A percentile compares a stretch with the other conserved stretches of the same genome.
Conservation (phyloP, 768 basidiomycete genomes). For the Boletellus ananas region DNA sequence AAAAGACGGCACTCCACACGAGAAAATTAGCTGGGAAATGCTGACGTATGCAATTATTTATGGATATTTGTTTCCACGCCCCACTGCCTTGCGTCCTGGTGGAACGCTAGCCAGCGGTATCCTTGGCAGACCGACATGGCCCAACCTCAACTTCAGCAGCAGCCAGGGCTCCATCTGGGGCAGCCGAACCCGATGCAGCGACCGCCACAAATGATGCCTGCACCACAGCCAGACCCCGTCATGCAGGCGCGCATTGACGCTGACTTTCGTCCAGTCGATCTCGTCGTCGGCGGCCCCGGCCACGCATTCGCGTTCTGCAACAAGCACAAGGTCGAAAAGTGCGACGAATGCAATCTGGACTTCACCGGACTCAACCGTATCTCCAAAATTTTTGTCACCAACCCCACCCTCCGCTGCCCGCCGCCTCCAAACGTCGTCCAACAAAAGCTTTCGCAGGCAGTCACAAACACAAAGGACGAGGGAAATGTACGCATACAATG, state of each 20-base stretch:
- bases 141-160: conserved; percentile 60
- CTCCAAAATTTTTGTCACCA: conserved; percentile 60
- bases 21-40: conserved; percentile 28
- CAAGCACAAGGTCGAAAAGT: conserved; percentile 68
- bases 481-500: conserved; percentile 75
- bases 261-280: conserved; percentile 55
- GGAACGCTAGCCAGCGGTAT: no score
- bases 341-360: conserved; percentile 69
- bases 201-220: conserved; percentile 40
- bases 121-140: conserved; percentile 42
- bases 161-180: conserved; percentile 37
- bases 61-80: conserved; percentile 5
- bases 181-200: conserved; percentile 28
- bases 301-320: conserved; percentile 56
- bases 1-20: conserved; percentile 7
- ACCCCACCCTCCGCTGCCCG: conserved; percentile 70
- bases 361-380: conserved; percentile 75
- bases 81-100: no score
- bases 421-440: conserved; percentile 78
- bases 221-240: conserved; percentile 60
- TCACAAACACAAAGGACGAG: conserved; percentile 84
- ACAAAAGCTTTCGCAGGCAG: conserved; percentile 68
- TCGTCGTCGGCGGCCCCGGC: conserved; percentile 53
- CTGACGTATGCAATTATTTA: conserved; percentile 19
- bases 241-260: conserved; percentile 77